Evolutionary conservation across 371 early-diverging fungal species (phyloP).

Genomic region (Saksenaea oblongispora): DNA sequence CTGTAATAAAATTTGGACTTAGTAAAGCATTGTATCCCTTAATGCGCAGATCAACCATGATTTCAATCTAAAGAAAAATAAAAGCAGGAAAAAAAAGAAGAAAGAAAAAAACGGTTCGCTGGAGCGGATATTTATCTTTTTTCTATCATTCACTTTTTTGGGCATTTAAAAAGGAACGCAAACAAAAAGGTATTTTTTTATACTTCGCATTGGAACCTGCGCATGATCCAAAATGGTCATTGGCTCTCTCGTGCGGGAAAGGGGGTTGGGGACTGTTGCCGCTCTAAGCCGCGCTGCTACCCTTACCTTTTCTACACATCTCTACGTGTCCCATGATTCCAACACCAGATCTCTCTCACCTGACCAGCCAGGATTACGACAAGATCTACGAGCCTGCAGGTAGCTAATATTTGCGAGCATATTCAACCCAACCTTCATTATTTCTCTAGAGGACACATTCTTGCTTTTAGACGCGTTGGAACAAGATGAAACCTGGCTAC

Average conservation of each 20-base stretch:
- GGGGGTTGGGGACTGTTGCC: conserved; percentile 8
- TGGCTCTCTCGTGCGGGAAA: not conserved
- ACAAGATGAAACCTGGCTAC: conserved; percentile 60
- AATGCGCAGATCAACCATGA: conserved; percentile 37
- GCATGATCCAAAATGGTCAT: not conserved
- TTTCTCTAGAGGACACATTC: conserved; percentile 84
- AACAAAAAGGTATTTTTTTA: not conserved
- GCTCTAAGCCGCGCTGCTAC: conserved; percentile 1
- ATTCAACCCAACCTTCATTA: no score
- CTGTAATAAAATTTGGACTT: conserved; percentile 40
- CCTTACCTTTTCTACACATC: not conserved
- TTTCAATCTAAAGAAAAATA: not conserved
- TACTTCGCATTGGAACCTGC: conserved; percentile 3
- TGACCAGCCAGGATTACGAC: conserved; percentile 64
- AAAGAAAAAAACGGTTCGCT: conserved; percentile 1
- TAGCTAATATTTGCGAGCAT: conserved; percentile 17
- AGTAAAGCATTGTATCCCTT: conserved; percentile 44
- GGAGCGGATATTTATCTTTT: conserved; percentile 1
- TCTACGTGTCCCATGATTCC: conserved; percentile 56
- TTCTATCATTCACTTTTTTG: conserved; percentile 10
- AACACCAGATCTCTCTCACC: conserved; percentile 77
- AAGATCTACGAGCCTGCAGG: conserved; percentile 90
- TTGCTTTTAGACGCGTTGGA: conserved; percentile 92
- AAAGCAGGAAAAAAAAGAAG: conserved; percentile 15
- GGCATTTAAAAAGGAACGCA: conserved; percentile 7